Evolutionary conservation across 108 stramenopile species (phyloP).

Genomic region (Stephanodiscus triporus): DNA sequence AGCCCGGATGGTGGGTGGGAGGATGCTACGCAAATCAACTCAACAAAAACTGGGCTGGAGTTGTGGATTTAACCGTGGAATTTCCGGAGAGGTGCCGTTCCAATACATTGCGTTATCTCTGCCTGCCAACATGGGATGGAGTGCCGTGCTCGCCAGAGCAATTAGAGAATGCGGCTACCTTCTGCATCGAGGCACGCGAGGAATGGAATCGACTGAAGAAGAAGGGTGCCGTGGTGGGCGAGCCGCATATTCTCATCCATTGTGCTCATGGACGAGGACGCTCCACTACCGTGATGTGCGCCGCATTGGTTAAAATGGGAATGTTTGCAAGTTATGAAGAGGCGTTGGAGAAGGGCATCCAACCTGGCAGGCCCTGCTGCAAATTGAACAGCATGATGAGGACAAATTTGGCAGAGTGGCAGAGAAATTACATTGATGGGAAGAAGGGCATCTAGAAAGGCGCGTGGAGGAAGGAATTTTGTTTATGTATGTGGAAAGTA

Average conservation of each 20-base stretch:
- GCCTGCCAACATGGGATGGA: slow-evolving; percentile 87
- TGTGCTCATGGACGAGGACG: slow-evolving; percentile 88
- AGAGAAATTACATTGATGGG: slow-evolving; percentile 67
- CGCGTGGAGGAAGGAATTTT: background rate
- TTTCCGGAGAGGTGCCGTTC: slow-evolving; percentile 79
- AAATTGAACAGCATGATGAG: slow-evolving; percentile 86
- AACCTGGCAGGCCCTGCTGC: slow-evolving; percentile 74
- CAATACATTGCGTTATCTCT: slow-evolving; percentile 63
- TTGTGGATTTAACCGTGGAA: slow-evolving; percentile 88
- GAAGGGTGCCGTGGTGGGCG: slow-evolving; percentile 57
- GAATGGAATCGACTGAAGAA: slow-evolving; percentile 49
- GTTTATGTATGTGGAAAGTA: background rate
- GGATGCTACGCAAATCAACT: slow-evolving; percentile 82
- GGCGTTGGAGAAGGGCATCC: slow-evolving; percentile 85
- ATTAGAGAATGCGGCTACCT: slow-evolving; percentile 78
- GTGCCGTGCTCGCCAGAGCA: slow-evolving; percentile 80
- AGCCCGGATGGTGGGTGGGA: slow-evolving; percentile 89
- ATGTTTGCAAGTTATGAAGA: slow-evolving; percentile 79
- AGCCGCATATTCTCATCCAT: slow-evolving; percentile 67
- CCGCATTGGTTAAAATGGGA: slow-evolving; percentile 85
- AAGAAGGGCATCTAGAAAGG: slow-evolving; percentile 48
- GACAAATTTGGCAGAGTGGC: slow-evolving; percentile 79
- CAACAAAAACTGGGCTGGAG: slow-evolving; percentile 78
- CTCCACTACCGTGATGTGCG: slow-evolving; percentile 85
- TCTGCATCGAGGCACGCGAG: slow-evolving; percentile 67